Evolutionary conservation across 2,329 filamentous ascomycete genomes (phyloP).

Genomic region (Diplodia corticola): DNA sequence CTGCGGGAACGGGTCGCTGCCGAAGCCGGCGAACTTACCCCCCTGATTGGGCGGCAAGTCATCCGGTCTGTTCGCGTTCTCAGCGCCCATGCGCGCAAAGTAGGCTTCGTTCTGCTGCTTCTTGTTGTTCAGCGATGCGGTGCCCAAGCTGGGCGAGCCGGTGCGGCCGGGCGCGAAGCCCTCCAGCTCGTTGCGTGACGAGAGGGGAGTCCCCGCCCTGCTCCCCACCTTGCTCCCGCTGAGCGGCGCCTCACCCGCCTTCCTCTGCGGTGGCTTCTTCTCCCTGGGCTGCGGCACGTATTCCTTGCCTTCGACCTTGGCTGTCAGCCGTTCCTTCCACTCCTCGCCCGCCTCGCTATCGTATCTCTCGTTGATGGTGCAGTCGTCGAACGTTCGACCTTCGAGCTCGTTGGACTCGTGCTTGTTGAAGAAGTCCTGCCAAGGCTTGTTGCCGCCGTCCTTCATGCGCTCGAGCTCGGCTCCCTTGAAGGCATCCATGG

Average conservation of each 20-base stretch:
- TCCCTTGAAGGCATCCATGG: slow-evolving; percentile 97
- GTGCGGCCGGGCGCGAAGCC: slow-evolving; percentile 35
- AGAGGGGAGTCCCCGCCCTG: slow-evolving; percentile 42
- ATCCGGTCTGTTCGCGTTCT: slow-evolving; percentile 75
- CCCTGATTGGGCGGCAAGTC: slow-evolving; percentile 82
- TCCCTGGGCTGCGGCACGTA: slow-evolving; percentile 71
- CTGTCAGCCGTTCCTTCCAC: slow-evolving; percentile 86
- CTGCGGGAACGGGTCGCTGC: slow-evolving; percentile 66
- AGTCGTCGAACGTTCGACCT: slow-evolving; percentile 70
- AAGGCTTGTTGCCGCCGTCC: slow-evolving; percentile 83
- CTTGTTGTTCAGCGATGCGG: slow-evolving; percentile 44
- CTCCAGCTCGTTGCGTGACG: slow-evolving; percentile 35
- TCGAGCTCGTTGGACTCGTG: slow-evolving; percentile 49
- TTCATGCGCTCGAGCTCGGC: slow-evolving; percentile 93
- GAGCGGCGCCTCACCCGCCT: slow-evolving; percentile 27
- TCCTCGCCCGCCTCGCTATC: slow-evolving; percentile 88
- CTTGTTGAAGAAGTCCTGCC: slow-evolving; percentile 80
- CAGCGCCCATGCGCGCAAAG: slow-evolving; percentile 80
- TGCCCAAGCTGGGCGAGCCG: slow-evolving; percentile 41
- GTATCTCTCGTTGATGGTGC: slow-evolving; percentile 87
- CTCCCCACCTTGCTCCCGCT: slow-evolving; percentile 36
- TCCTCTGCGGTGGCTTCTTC: slow-evolving; percentile 40
- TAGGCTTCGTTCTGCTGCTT: slow-evolving; percentile 79
- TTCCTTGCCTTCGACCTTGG: slow-evolving; percentile 83
- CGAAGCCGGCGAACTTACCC: slow-evolving; percentile 90